Evolutionary conservation across 805 yeast genomes (phyloP).

Genomic region (Teunomyces lycoperdinae): DNA sequence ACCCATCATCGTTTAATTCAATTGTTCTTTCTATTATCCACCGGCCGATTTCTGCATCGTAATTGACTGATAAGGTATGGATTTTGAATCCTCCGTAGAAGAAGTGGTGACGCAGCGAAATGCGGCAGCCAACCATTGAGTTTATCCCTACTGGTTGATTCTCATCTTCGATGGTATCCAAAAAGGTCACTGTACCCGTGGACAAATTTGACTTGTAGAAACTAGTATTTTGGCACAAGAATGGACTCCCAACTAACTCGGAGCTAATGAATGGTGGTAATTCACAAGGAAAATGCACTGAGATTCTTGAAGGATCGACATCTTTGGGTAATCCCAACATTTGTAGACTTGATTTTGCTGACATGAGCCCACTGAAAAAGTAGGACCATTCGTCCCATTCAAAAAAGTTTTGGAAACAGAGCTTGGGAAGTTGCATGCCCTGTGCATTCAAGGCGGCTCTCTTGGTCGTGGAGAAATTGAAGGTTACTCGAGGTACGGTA

Average conservation of each 20-base stretch:
- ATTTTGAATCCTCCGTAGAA: slow-evolving; percentile 69
- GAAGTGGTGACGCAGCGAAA: slow-evolving; percentile 57
- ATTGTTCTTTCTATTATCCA: slow-evolving; percentile 45
- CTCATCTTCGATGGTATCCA: slow-evolving; percentile 27
- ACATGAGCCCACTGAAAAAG: slow-evolving; percentile 37
- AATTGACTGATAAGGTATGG: slow-evolving; percentile 19
- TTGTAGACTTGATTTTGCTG: slow-evolving; percentile 17
- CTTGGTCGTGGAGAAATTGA: slow-evolving; percentile 18
- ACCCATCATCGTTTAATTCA: slow-evolving; percentile 51
- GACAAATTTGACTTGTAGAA: slow-evolving; percentile 29
- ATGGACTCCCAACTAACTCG: slow-evolving; percentile 37
- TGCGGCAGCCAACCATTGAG: slow-evolving; percentile 45
- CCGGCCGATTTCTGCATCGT: slow-evolving; percentile 21
- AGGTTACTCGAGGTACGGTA: slow-evolving; percentile 21
- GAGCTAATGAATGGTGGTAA: slow-evolving; percentile 39
- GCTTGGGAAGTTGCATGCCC: slow-evolving; percentile 15
- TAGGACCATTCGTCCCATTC: slow-evolving; percentile 29
- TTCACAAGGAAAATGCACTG: slow-evolving; percentile 36
- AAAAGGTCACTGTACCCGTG: slow-evolving; percentile 29
- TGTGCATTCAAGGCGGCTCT: slow-evolving; percentile 6
- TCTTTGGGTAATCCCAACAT: slow-evolving; percentile 32
- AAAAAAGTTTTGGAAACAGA: slow-evolving; percentile 32
- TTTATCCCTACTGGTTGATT: slow-evolving; percentile 53
- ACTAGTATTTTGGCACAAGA: slow-evolving; percentile 37
- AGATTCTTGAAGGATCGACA: slow-evolving; percentile 26